Percentiles rank a stretch among this genome's conserved stretches.
Conservation (phyloP, 2,329 filamentous ascomycete species). For the Beauveria rudraprayagi region DNA sequence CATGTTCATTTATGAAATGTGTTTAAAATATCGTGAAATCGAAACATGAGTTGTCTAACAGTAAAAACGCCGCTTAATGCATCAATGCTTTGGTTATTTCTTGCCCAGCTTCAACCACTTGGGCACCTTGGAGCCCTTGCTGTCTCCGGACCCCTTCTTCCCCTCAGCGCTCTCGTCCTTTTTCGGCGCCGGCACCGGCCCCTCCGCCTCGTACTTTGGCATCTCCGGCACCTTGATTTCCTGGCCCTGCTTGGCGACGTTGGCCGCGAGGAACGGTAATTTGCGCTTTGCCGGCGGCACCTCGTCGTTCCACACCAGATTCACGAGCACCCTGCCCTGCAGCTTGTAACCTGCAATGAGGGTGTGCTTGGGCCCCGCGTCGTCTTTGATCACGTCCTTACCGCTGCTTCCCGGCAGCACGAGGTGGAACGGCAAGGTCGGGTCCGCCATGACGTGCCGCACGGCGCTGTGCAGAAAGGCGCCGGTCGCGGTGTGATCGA, state of each 20-base stretch:
- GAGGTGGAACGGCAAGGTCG: conserved; percentile 62
- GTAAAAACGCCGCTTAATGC: conserved; percentile 1
- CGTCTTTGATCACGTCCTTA: conserved; percentile 41
- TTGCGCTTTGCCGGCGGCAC: conserved; percentile 49
- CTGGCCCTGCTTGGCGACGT: conserved; percentile 53
- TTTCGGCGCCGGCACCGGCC: conserved; percentile 25
- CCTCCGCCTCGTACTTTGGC: conserved; percentile 29
- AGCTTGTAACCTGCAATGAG: conserved; percentile 71
- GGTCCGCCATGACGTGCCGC: conserved; percentile 57
- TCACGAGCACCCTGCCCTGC: conserved; percentile 63
- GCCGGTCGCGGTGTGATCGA: conserved; percentile 61
- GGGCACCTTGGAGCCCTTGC: conserved; percentile 43
- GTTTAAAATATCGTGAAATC: background rate
- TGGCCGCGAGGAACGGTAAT: conserved; percentile 49
- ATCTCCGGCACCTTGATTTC: conserved; percentile 58
- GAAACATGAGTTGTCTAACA: background rate
- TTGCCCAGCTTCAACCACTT: conserved; percentile 70
- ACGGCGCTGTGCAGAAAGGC: conserved; percentile 68
- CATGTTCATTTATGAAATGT: background rate
- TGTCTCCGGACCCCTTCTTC: conserved; percentile 25
- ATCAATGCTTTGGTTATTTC: conserved; percentile 41
- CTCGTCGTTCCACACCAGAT: conserved; percentile 63
- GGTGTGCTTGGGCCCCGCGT: conserved; percentile 37
- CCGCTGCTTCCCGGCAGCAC: conserved; percentile 45
- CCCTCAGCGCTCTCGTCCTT: conserved; percentile 20